Evolutionary conservation across 257 asterid species (phyloP).

Genomic region (Lithospermum erythrorhizon): DNA sequence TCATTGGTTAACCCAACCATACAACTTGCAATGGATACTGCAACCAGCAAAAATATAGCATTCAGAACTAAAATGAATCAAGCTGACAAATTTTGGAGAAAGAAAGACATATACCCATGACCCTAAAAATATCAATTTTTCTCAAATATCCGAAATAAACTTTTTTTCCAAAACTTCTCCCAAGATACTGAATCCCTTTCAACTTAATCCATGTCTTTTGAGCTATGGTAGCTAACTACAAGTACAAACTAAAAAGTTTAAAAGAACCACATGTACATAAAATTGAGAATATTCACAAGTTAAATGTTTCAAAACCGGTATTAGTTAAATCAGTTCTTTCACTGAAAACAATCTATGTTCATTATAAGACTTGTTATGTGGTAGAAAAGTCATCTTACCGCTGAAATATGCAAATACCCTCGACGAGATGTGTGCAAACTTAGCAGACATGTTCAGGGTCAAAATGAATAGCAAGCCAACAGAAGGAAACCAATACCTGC

Average conservation of each 20-base stretch:
- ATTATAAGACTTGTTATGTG: background rate
- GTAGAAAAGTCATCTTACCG: background rate
- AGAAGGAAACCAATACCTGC: conserved; percentile 37
- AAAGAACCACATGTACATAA: no score
- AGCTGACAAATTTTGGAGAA: background rate
- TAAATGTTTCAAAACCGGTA: no score
- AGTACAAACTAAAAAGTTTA: no score
- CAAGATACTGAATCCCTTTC: no score
- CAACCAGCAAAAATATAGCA: background rate
- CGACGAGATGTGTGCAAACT: background rate
- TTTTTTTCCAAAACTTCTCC: no score
- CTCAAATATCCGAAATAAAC: no score
- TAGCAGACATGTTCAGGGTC: background rate
- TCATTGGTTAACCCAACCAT: background rate
- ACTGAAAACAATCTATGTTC: no score
- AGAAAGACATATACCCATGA: background rate
- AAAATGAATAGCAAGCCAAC: background rate
- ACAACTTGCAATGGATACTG: background rate
- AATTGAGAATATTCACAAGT: no score
- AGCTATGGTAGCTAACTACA: no score
- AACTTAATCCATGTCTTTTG: no score
- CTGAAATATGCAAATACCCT: background rate
- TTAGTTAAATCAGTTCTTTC: no score
- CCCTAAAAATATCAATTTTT: no score
- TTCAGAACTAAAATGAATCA: background rate